A percentile compares a stretch with the other conserved stretches of the same genome.
Conservation (phyloP, 192 early-diverging fungal genomes). For the Neocallimastix lanati region DNA sequence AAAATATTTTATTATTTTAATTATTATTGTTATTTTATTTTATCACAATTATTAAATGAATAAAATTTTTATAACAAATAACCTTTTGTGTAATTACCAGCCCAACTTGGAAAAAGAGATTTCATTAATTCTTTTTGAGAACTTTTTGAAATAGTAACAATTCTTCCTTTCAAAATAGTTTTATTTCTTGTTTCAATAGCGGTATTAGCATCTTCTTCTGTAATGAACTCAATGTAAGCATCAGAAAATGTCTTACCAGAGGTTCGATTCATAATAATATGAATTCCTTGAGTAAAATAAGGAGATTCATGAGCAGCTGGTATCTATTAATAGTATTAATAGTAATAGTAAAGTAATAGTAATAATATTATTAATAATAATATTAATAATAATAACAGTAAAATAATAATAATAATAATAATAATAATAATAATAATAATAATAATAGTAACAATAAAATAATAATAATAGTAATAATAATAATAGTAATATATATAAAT, state of each 20-base stretch:
- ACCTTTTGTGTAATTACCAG: conserved; percentile 11
- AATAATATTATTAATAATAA: no score
- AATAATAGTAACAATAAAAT: no score
- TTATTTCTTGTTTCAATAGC: conserved; percentile 34
- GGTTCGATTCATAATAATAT: conserved; percentile 36
- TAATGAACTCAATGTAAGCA: conserved; percentile 44
- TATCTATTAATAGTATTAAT: conserved; percentile 7
- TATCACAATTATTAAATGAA: no score
- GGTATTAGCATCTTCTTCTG: conserved; percentile 20
- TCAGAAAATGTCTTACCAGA: conserved; percentile 57
- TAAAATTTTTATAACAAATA: no score
- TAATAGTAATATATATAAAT: no score
- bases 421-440: no score
- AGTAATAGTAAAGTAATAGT: no score
- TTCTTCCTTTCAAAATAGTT: conserved; percentile 37
- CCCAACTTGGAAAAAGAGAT: conserved; percentile 36
- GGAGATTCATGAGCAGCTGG: conserved; percentile 11
- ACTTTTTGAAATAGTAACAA: conserved; percentile 24
- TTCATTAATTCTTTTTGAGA: conserved; percentile 33
- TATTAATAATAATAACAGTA: no score
- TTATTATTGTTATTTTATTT: no score
- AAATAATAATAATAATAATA: no score
- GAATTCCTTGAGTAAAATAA: conserved; percentile 13
- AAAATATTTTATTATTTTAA: no score
- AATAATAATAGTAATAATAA: no score